Evolutionary conservation across 352 stramenopile genomes (phyloP).

Genomic region (Phytopythium montanum): DNA sequence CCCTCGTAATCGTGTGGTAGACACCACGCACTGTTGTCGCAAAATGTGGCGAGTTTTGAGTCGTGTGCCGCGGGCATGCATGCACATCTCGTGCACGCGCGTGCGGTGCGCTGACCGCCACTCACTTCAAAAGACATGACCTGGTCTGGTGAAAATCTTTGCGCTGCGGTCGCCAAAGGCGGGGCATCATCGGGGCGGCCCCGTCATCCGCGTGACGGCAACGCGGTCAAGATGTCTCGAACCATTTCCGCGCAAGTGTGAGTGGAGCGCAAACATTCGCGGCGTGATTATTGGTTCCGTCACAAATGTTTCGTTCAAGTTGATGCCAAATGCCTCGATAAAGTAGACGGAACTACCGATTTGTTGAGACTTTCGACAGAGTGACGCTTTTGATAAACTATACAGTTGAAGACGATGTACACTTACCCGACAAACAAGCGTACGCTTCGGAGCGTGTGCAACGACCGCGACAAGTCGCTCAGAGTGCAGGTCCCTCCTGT

Average conservation of each 20-base stretch:
- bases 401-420: background rate
- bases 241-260: too few species aligned
- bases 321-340: background rate
- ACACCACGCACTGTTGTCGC: too few species aligned
- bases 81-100: too few species aligned
- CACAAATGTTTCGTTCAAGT: background rate
- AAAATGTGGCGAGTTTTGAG: too few species aligned
- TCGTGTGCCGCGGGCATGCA: too few species aligned
- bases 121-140: too few species aligned
- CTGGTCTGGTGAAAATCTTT: too few species aligned
- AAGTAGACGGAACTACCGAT: too few species aligned
- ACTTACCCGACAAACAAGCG: background rate
- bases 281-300: background rate
- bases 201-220: background rate
- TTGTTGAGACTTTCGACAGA: background rate
- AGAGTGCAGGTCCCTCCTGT: constrained; percentile 3
- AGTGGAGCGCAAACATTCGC: constrained; percentile 6
- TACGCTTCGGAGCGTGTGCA: background rate
- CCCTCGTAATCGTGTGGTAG: too few species aligned
- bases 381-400: background rate
- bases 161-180: background rate
- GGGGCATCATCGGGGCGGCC: background rate
- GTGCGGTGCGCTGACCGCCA: too few species aligned
- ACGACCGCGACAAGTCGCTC: background rate
- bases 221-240: background rate